Evolutionary conservation across 192 early-diverging fungal genomes (phyloP), one percentile per base, ranked within the genome.

Genomic region (Chytriomyces sp.): DNA sequence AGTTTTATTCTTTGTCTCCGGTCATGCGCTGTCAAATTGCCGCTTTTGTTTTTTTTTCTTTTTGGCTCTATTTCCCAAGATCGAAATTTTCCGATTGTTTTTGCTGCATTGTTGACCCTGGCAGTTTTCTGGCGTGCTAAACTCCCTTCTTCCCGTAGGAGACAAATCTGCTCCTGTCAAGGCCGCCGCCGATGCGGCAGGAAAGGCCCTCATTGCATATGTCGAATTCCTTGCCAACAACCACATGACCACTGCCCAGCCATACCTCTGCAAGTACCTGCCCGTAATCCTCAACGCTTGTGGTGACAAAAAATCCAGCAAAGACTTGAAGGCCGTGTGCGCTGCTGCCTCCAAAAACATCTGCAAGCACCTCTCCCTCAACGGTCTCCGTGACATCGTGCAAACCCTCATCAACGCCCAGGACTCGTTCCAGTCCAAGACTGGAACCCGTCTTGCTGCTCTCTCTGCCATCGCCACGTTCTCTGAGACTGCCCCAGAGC

Each of bases 381-480:
- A 77, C 50, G 67, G 50, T 60, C 76, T 77, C 57, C 76, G 65
- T 45, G 76, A 67, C 65, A 69, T 77, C 46, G 66, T 77, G 35
- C 20, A 7, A 16, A 77, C 67, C 45, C 59, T 77, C 57, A 77
- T 77, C 76, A 69, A 67, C 65, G 86, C 83, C 45, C 89, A 87
- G 65, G 86, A 92, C 77, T 86, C 89, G 62, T 91, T 92, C 85
- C 89, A 91, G 69, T 86, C 89, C 77, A 93, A 91, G 82, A 89
- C 91, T 88, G 89, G 91, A 71, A 91, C 91, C 77, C 92, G 92
- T 88, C 76, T 83, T 48, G 84, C 83, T 23, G 84, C 86, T 49
- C 83, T 88, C 47, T 45, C 84, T 67, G 81, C 78, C 78, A 77
- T 88, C 69, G 80, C 78, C 43, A 63, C 67, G 24, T 76, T 88